Conservation (phyloP, 225 moss, liverwort and hornwort genomes). For the Sphagnum tenellum region DNA sequence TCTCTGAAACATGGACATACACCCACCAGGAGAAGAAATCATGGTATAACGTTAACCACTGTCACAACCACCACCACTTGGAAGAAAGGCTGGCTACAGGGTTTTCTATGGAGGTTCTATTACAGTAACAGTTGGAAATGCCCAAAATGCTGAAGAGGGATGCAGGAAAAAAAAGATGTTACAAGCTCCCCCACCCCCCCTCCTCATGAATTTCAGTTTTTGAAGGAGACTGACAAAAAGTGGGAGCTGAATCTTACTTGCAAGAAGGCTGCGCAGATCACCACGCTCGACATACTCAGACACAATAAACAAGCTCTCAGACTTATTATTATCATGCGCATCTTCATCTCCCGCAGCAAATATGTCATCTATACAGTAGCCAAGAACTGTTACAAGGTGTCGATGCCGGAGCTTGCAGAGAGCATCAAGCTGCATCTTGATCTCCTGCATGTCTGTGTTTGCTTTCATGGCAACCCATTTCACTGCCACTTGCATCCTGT, state of each 20-base stretch:
- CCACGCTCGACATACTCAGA: conserved; percentile 72
- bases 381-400: conserved; percentile 81
- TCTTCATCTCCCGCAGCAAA: conserved; percentile 17
- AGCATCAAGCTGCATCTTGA: conserved; percentile 62
- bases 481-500: conserved; percentile 70
- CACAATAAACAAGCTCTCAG: conserved; percentile 67
- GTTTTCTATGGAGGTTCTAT: too few relatives aligned
- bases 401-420: conserved; percentile 81
- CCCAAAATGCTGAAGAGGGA: too few relatives aligned
- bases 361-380: conserved; percentile 62
- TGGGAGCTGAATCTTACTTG: conserved; percentile 25
- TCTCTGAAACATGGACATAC: conserved; percentile 12
- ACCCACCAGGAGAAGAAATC: too few relatives aligned
- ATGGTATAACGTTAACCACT: too few relatives aligned
- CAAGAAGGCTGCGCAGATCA: conserved; percentile 61
- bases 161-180: too few relatives aligned
- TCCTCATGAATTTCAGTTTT: too few relatives aligned
- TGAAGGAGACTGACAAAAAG: too few relatives aligned
- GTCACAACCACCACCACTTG: too few relatives aligned
- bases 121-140: too few relatives aligned
- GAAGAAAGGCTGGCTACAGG: too few relatives aligned
- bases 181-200: too few relatives aligned
- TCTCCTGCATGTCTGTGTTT: conserved; percentile 65
- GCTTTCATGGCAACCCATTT: conserved; percentile 86
- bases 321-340: conserved; percentile 45